Conservation (phyloP, 2,329 filamentous ascomycete genomes). For the Colletotrichum simmondsii region DNA sequence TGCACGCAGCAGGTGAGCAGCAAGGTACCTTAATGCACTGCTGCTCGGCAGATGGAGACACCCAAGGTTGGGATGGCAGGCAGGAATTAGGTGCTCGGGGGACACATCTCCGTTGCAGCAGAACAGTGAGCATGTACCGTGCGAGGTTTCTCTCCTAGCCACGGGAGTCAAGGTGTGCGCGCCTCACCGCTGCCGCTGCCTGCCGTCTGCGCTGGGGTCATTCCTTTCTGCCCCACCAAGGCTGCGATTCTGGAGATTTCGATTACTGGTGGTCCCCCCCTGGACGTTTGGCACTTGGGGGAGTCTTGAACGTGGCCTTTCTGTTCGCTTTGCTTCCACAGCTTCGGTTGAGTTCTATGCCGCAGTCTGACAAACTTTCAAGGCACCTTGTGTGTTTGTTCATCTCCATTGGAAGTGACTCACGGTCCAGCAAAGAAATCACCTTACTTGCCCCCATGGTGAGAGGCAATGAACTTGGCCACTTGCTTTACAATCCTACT, state of each 20-base stretch:
- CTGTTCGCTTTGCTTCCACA: background rate
- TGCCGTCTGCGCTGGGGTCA: conserved; percentile 1
- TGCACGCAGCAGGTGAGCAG: background rate
- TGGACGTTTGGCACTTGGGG: background rate
- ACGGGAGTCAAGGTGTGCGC: conserved; percentile 15
- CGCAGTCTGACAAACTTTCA: background rate
- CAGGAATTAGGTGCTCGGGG: conserved; percentile 1
- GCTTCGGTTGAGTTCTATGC: conserved; percentile 16
- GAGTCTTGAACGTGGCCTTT: conserved; percentile 18
- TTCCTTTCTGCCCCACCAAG: conserved; percentile 22
- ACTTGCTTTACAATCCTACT: background rate
- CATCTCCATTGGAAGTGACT: conserved; percentile 10
- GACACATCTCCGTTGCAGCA: conserved; percentile 17
- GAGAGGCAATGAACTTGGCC: background rate
- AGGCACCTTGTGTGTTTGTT: background rate
- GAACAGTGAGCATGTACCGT: conserved; percentile 18
- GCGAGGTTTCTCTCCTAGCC: conserved; percentile 13
- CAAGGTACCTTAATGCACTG: background rate
- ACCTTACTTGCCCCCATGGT: background rate
- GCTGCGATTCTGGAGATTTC: conserved; percentile 34
- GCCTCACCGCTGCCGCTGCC: conserved; percentile 32
- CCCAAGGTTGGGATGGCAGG: background rate
- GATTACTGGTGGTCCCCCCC: conserved; percentile 13
- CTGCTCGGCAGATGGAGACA: background rate
- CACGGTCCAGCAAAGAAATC: background rate